These are phyloP conservation scores for Blepharisma japonicum DNA, from an alignment of 73 alveolate genomes.

Conservation along the genomic window DNA sequence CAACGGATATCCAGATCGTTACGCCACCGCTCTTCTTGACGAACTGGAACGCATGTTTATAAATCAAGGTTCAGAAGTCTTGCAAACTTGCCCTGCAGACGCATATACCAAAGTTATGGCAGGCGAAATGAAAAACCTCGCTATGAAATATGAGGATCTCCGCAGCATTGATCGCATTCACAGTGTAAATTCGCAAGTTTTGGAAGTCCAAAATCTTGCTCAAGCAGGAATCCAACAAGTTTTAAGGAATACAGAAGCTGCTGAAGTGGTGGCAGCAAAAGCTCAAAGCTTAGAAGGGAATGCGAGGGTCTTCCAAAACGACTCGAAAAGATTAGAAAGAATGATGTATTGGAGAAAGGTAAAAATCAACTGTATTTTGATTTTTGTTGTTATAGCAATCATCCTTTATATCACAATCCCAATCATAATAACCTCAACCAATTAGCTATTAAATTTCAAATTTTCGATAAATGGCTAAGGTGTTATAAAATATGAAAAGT, in stretches of 20 bases:
- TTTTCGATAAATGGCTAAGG: too few relatives aligned
- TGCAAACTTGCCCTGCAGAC: background rate
- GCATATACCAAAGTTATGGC: constrained; percentile 8
- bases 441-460: background rate
- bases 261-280: background rate
- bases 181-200: background rate
- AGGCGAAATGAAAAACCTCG: background rate
- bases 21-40: background rate
- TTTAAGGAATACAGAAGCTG: background rate
- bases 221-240: constrained; percentile 2
- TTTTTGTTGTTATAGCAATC: background rate
- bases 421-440: background rate
- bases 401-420: background rate
- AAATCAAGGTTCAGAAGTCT: background rate
- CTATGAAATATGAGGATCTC: background rate
- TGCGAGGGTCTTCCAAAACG: background rate
- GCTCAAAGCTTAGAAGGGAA: background rate
- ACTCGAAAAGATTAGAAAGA: background rate
- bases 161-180: background rate
- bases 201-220: constrained; percentile 7
- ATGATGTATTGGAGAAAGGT: constrained; percentile 4
- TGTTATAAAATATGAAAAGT: too few relatives aligned
- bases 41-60: background rate
- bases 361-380: background rate
- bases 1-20: background rate